These are phyloP conservation scores for Boletus coccyginus DNA, from an alignment of 768 basidiomycete species.

Conservation along the genomic window DNA sequence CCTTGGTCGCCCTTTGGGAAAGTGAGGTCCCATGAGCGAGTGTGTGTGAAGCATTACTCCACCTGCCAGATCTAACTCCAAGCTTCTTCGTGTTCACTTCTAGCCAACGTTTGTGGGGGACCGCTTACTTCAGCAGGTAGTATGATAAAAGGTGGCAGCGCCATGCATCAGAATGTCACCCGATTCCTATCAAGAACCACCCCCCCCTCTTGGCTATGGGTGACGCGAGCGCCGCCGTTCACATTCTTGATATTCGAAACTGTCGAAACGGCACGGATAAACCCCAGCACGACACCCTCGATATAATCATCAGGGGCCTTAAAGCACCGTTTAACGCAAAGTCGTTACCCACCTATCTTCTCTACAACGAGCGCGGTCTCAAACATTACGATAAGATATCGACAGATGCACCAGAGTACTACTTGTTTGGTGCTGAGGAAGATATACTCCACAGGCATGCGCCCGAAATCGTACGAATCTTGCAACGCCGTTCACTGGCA, in stretches of 20 bases:
- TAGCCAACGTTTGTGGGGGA: neutral
- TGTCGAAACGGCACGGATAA: slow-evolving; percentile 2
- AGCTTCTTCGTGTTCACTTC: neutral
- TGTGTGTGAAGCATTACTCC: neutral
- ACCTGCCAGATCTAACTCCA: neutral
- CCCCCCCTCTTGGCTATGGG: slow-evolving; percentile 14
- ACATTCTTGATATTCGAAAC: slow-evolving; percentile 24
- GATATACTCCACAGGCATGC: slow-evolving; percentile 73
- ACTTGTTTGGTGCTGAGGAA: slow-evolving; percentile 87
- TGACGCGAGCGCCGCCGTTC: slow-evolving; percentile 15
- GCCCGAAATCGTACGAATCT: slow-evolving; percentile 68
- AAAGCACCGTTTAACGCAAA: slow-evolving; percentile 52
- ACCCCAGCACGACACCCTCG: slow-evolving; percentile 33
- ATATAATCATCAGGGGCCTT: slow-evolving; percentile 56
- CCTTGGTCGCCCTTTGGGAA: neutral
- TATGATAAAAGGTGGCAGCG: neutral
- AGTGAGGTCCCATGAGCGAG: neutral
- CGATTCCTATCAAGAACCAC: neutral
- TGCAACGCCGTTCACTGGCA: slow-evolving; percentile 45
- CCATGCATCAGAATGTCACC: neutral
- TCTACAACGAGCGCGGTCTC: slow-evolving; percentile 87
- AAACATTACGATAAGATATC: slow-evolving; percentile 86
- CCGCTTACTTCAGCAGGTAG: slow-evolving; percentile 16
- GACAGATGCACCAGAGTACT: slow-evolving; percentile 77
- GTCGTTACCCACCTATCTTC: slow-evolving; percentile 73